A percentile compares a stretch with the other conserved stretches of the same genome.
Conservation (phyloP, 768 basidiomycete genomes). For the Phlebiopsis gigantea region DNA sequence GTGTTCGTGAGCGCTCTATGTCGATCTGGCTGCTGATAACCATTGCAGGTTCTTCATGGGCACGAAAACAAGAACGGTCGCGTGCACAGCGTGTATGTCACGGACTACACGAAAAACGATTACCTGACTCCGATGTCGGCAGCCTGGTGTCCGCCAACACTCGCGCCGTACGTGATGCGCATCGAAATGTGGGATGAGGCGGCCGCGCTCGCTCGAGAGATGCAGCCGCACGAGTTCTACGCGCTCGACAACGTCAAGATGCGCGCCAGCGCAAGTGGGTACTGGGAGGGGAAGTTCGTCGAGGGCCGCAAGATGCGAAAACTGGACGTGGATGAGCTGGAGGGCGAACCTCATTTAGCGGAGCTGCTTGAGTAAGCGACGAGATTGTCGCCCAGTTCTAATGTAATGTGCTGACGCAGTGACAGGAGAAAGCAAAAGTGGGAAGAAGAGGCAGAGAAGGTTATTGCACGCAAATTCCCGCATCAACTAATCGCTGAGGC, state of each 20-base stretch:
- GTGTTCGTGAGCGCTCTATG: conserved; percentile 4
- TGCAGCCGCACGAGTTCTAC: conserved; percentile 49
- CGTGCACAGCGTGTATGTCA: conserved; percentile 51
- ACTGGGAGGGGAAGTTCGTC: conserved; percentile 49
- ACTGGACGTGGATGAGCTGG: conserved; percentile 25
- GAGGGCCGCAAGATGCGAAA: conserved; percentile 38
- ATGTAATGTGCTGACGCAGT: neutral
- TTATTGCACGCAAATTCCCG: conserved; percentile 30
- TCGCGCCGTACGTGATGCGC: conserved; percentile 42
- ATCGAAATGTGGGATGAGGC: conserved; percentile 60
- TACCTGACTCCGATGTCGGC: conserved; percentile 29
- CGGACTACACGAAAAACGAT: conserved; percentile 55
- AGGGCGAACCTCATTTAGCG: conserved; percentile 33
- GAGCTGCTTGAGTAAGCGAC: conserved; percentile 47
- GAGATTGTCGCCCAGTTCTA: neutral
- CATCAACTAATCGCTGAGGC: conserved; percentile 46
- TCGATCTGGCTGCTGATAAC: neutral
- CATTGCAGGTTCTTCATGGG: conserved; percentile 42
- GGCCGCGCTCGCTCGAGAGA: conserved; percentile 31
- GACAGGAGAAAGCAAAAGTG: conserved; percentile 49
- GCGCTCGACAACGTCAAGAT: conserved; percentile 49
- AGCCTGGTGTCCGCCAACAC: conserved; percentile 41
- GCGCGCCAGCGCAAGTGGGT: conserved; percentile 31
- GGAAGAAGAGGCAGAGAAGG: conserved; percentile 26
- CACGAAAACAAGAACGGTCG: conserved; percentile 31